These are phyloP conservation scores for Candida ortonii DNA, from an alignment of 805 yeast species.

Conservation along the genomic window DNA sequence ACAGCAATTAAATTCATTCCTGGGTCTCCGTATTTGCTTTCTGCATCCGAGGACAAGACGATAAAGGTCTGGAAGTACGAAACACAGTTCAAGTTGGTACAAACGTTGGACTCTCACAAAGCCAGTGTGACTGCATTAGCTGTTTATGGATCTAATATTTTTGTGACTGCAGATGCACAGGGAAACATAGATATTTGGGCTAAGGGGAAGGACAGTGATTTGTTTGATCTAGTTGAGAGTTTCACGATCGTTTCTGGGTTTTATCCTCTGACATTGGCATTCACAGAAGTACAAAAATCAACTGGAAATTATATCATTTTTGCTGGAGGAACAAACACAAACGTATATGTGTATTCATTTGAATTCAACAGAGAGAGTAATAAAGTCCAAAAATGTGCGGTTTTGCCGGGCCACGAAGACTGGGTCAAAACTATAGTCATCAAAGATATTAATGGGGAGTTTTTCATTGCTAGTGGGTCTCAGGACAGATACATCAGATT, in stretches of 20 bases:
- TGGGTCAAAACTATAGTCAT: slow-evolving; percentile 83
- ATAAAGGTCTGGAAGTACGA: slow-evolving; percentile 57
- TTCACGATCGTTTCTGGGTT: slow-evolving; percentile 45
- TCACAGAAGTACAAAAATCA: slow-evolving; percentile 29
- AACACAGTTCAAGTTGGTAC: slow-evolving; percentile 31
- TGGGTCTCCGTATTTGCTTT: slow-evolving; percentile 43
- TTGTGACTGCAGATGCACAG: slow-evolving; percentile 63
- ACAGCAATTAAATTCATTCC: slow-evolving; percentile 64
- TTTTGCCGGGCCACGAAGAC: slow-evolving; percentile 88
- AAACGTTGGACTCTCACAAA: slow-evolving; percentile 38
- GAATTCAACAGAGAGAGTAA: too few relatives aligned
- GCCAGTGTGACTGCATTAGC: slow-evolving; percentile 57
- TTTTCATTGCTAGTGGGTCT: slow-evolving; percentile 80
- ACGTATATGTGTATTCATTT: slow-evolving; percentile 54
- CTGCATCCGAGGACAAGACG: slow-evolving; percentile 66
- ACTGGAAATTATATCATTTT: slow-evolving; percentile 47
- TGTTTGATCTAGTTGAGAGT: slow-evolving; percentile 27
- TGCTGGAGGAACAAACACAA: slow-evolving; percentile 67
- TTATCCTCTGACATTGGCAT: slow-evolving; percentile 42
- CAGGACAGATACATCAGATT: slow-evolving; percentile 90
- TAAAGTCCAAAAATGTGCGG: slow-evolving; percentile 42
- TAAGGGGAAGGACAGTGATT: slow-evolving; percentile 11
- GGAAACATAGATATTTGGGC: slow-evolving; percentile 59
- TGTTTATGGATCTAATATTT: slow-evolving; percentile 35
- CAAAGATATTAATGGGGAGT: slow-evolving; percentile 49